A percentile compares a stretch with the other conserved stretches of the same genome.
Evolutionary conservation across 2,329 filamentous ascomycete genomes (phyloP).

Genomic region (Torrubiella hemipterigena): DNA sequence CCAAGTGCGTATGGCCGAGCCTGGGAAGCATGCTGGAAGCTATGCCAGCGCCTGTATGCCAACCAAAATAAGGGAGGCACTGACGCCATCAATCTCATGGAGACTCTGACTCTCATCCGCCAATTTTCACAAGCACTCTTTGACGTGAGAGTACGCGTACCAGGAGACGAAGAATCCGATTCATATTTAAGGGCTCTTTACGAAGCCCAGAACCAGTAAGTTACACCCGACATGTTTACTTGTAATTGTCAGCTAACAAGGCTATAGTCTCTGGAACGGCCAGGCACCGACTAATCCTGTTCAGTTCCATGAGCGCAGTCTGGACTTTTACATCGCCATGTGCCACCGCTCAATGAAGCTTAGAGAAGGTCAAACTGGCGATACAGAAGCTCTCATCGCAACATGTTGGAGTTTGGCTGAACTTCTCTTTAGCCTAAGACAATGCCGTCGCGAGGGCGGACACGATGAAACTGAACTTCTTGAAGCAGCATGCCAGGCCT

Average conservation of each 20-base stretch:
- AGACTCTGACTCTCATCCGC: slow-evolving; percentile 75
- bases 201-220: slow-evolving; percentile 82
- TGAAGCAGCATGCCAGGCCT: slow-evolving; percentile 79
- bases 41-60: slow-evolving; percentile 82
- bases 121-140: slow-evolving; percentile 90
- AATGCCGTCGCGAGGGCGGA: slow-evolving; percentile 64
- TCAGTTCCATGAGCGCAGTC: slow-evolving; percentile 73
- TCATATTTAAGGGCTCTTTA: slow-evolving; percentile 87
- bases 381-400: slow-evolving; percentile 72
- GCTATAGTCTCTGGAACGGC: slow-evolving; percentile 67
- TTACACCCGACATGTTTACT: too few species aligned
- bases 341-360: slow-evolving; percentile 97
- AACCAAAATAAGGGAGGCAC: slow-evolving; percentile 62
- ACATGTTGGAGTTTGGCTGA: slow-evolving; percentile 87
- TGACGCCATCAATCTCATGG: slow-evolving; percentile 52
- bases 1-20: slow-evolving; percentile 74
- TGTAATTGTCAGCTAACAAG: too few species aligned
- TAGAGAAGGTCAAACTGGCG: slow-evolving; percentile 61
- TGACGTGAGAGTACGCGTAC: slow-evolving; percentile 65
- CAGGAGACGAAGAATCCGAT: slow-evolving; percentile 70
- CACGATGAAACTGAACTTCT: slow-evolving; percentile 71
- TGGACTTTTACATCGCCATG: slow-evolving; percentile 90
- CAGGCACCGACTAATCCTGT: slow-evolving; percentile 76
- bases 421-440: slow-evolving; percentile 83
- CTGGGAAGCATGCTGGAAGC: slow-evolving; percentile 88